Conservation (phyloP, 2,329 filamentous ascomycete genomes). For the Cladophialophora carrionii region DNA sequence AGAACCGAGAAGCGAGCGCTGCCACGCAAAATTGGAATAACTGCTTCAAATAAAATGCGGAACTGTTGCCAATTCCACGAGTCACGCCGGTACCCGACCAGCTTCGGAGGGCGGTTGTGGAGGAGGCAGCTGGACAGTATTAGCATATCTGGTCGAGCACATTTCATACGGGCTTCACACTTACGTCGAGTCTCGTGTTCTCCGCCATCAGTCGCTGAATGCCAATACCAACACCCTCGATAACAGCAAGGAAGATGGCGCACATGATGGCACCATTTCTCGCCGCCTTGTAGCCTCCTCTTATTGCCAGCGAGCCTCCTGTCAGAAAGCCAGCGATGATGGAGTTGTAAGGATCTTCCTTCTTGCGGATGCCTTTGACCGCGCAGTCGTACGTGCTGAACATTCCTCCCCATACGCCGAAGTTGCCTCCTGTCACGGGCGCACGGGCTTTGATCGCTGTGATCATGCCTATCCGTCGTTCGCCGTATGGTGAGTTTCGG, state of each 20-base stretch:
- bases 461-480: slow-evolving; percentile 91
- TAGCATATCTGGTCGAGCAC: slow-evolving; percentile 7
- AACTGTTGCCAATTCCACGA: slow-evolving; percentile 32
- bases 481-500: slow-evolving; percentile 85
- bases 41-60: slow-evolving; percentile 36
- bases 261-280: slow-evolving; percentile 96
- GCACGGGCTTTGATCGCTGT: slow-evolving; percentile 97
- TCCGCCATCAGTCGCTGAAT: slow-evolving; percentile 94
- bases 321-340: slow-evolving; percentile 98
- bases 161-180: slow-evolving; percentile 34
- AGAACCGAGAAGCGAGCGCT: slow-evolving; percentile 31
- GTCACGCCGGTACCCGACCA: slow-evolving; percentile 38
- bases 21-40: slow-evolving; percentile 9
- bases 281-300: slow-evolving; percentile 88
- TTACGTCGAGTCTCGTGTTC: slow-evolving; percentile 78
- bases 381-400: slow-evolving; percentile 97
- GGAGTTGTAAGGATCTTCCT: slow-evolving; percentile 97
- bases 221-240: slow-evolving; percentile 95
- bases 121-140: slow-evolving; percentile 37
- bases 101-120: slow-evolving; percentile 38
- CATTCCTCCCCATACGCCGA: slow-evolving; percentile 94
- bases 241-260: slow-evolving; percentile 89
- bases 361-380: slow-evolving; percentile 89
- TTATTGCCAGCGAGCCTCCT: slow-evolving; percentile 84
- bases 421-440: slow-evolving; percentile 95